Evolutionary conservation across 495 filamentous ascomycete species (phyloP), one percentile per base, ranked within the genome.

Genomic region (Penicillium lividum): DNA sequence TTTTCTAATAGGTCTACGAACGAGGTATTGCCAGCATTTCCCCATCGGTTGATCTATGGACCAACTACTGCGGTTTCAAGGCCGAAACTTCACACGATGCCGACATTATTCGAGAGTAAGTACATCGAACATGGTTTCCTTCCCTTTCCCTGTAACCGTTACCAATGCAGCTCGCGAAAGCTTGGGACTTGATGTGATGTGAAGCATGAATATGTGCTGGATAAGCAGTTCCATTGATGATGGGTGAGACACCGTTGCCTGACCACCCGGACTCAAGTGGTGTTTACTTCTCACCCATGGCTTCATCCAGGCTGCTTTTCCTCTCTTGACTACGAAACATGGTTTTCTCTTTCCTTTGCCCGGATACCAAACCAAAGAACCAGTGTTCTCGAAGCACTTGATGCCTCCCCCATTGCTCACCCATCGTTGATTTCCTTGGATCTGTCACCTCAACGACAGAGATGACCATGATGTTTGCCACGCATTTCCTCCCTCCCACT

Each of bases 41-140:
- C 7, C 91, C 88, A 57, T 97, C 92, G 3, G 93, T 97, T 59
- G 94, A 98, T 66, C 82, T 98, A 34, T 99, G 94, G 94, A 88
- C 91, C 40, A 92, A 93, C 62, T 99, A 97, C 78, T 98, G 93
- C 79, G 81, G 84, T 61, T 98, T 98, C 84, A 99, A 99, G 73
- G 90, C 92, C 71, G 92, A 97, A 62, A 98, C 95, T 48, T 93
- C 88, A 64, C 94, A 99, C 79, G 92, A 95, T 64, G 80, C 89
- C 57, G 90, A 96, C 67, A 83, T 93, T 72, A 96, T 97, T 78
- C 88, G 95, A 97, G 94, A 98, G 94, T 98, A 96, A 97, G 94
- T 98, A 77, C 68, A 75, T 66, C 75, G 66, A 68, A 79, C 76
- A 79, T 76, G 72, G 74, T 89, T 91, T 90, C 82, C 83, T 88